phyloP scores from a whole-genome alignment of 129 eudicot genomes.

The Flaveria brownii region DNA sequence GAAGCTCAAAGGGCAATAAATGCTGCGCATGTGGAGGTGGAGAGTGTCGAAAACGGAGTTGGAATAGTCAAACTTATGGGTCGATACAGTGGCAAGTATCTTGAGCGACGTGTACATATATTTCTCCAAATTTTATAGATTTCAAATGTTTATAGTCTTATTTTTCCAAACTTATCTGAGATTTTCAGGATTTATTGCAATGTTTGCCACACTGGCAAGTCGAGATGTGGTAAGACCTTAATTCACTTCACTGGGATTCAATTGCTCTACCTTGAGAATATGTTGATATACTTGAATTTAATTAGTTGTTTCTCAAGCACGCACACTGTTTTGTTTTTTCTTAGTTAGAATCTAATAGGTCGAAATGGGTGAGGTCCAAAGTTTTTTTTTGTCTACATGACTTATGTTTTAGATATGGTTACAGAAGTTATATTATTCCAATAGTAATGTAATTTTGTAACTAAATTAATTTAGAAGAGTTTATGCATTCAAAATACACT shows the following conservation, averaged over 20 bases:
- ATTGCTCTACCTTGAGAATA: slow-evolving; percentile 19
- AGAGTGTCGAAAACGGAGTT: slow-evolving; percentile 85
- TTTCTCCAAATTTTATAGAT: slow-evolving; percentile 3
- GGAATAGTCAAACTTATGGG: slow-evolving; percentile 96
- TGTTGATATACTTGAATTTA: slow-evolving; percentile 4
- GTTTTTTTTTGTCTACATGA: neutral
- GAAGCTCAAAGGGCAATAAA: slow-evolving; percentile 99
- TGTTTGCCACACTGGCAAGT: slow-evolving; percentile 78
- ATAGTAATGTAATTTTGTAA: neutral
- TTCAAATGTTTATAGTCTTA: neutral
- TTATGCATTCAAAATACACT: neutral
- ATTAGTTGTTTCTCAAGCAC: neutral
- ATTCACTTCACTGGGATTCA: slow-evolving; percentile 2
- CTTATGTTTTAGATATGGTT: neutral
- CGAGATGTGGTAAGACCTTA: slow-evolving; percentile 79
- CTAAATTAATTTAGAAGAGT: neutral
- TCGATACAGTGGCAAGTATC: slow-evolving; percentile 68
- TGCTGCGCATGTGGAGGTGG: slow-evolving; percentile 98
- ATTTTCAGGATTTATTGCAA: slow-evolving; percentile 74
- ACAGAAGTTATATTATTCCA: neutral
- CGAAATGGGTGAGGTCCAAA: neutral
- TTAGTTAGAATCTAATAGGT: neutral
- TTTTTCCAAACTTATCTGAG: slow-evolving; percentile 13
- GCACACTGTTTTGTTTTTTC: neutral
- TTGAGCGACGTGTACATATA: slow-evolving; percentile 1